These are phyloP conservation scores for Dimocarpus longan DNA, from an alignment of 345 rosid genomes.

Conservation along the genomic window DNA sequence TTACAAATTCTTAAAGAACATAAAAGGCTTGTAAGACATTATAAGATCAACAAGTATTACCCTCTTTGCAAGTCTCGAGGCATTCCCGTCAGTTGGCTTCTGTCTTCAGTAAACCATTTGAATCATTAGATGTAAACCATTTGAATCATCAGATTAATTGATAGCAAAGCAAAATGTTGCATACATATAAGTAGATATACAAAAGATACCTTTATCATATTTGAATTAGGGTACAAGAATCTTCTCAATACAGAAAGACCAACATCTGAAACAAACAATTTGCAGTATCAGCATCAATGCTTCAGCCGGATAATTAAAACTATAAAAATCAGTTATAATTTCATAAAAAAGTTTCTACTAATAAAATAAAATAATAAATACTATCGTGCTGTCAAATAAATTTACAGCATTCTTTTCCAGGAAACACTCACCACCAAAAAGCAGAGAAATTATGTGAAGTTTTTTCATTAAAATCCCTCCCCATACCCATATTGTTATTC, in stretches of 20 bases:
- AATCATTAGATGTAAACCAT: slow-evolving; percentile 56
- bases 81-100: slow-evolving; percentile 76
- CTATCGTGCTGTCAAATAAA: too few species aligned
- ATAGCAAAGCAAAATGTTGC: slow-evolving; percentile 16
- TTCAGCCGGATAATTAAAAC: background rate
- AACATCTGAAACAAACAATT: slow-evolving; percentile 65
- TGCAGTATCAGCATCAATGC: slow-evolving; percentile 16
- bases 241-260: slow-evolving; percentile 90
- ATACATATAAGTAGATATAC: slow-evolving; percentile 13
- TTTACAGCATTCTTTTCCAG: too few species aligned
- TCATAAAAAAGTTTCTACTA: background rate
- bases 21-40: background rate
- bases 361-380: too few species aligned
- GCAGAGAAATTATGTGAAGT: background rate
- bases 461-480: background rate
- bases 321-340: slow-evolving; percentile 1
- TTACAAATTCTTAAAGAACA: background rate
- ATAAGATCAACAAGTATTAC: slow-evolving; percentile 45
- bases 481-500: background rate
- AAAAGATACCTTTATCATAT: slow-evolving; percentile 56
- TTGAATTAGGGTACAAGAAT: slow-evolving; percentile 66
- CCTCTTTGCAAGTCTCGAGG: slow-evolving; percentile 91
- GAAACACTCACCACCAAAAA: too few species aligned
- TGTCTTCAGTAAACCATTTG: slow-evolving; percentile 61
- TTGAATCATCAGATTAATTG: slow-evolving; percentile 45